Conservation (phyloP, 2,329 filamentous ascomycete genomes). For the Massarina eburnea region DNA sequence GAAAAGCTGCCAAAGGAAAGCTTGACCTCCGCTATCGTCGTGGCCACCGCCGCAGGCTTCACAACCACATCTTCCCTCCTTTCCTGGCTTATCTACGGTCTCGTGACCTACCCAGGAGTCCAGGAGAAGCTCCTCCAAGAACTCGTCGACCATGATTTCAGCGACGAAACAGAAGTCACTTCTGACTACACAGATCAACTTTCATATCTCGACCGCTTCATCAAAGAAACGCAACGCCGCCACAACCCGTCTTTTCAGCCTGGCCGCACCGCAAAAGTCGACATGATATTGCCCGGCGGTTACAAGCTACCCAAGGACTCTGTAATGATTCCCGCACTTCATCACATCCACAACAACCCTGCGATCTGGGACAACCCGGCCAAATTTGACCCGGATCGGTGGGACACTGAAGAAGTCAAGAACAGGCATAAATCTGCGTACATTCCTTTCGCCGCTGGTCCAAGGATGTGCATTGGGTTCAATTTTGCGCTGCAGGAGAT, state of each 20-base stretch:
- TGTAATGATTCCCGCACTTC: slow-evolving; percentile 56
- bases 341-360: slow-evolving; percentile 54
- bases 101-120: slow-evolving; percentile 57
- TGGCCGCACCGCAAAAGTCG: slow-evolving; percentile 57
- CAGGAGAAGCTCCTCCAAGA: slow-evolving; percentile 62
- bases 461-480: slow-evolving; percentile 63
- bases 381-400: slow-evolving; percentile 61
- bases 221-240: slow-evolving; percentile 63
- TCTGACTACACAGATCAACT: slow-evolving; percentile 46
- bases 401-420: slow-evolving; percentile 56
- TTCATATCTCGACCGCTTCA: slow-evolving; percentile 57
- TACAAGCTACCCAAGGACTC: slow-evolving; percentile 57
- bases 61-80: slow-evolving; percentile 61
- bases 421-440: slow-evolving; percentile 50
- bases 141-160: slow-evolving; percentile 47
- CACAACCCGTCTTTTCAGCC: slow-evolving; percentile 66
- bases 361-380: slow-evolving; percentile 60
- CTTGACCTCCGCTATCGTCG: slow-evolving; percentile 49
- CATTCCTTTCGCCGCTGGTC: slow-evolving; percentile 61
- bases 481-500: slow-evolving; percentile 65
- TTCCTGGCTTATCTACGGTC: slow-evolving; percentile 59
- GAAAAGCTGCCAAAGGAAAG: slow-evolving; percentile 53
- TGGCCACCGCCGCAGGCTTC: slow-evolving; percentile 61
- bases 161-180: slow-evolving; percentile 38
- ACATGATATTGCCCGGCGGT: slow-evolving; percentile 61